Evolutionary conservation across 805 yeast genomes (phyloP).

Genomic region (Ogataea ramenticola): DNA sequence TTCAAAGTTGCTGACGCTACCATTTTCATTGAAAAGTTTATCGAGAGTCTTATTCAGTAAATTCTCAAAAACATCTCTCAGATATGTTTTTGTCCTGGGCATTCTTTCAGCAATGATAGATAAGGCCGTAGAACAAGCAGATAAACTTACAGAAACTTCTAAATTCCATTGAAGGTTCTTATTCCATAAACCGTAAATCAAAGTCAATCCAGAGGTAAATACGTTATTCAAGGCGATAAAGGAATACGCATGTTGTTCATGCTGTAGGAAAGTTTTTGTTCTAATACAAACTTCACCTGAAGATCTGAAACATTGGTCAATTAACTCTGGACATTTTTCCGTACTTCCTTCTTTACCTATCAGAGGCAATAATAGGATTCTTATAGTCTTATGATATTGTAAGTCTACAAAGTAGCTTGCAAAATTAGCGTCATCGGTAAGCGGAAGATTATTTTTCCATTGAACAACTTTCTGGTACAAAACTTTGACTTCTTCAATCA

Average conservation of each 20-base stretch:
- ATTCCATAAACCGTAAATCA: conserved; percentile 15
- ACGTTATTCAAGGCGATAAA: conserved; percentile 15
- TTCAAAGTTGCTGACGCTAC: background rate
- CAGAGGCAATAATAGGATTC: conserved; percentile 13
- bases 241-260: conserved; percentile 17
- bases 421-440: conserved; percentile 7
- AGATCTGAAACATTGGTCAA: conserved; percentile 14
- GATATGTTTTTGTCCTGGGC: conserved; percentile 13
- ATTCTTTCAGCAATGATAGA: conserved; percentile 18
- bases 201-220: conserved; percentile 17
- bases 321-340: conserved; percentile 5
- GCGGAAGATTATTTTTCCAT: conserved; percentile 12
- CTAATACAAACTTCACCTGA: conserved; percentile 15
- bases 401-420: conserved; percentile 8
- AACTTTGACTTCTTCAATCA: conserved; percentile 6
- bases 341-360: conserved; percentile 7
- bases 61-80: conserved; percentile 17
- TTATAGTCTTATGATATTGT: conserved; percentile 13
- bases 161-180: conserved; percentile 14
- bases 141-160: conserved; percentile 15
- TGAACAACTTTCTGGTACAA: conserved; percentile 7
- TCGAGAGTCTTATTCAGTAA: conserved; percentile 12
- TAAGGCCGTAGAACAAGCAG: conserved; percentile 17
- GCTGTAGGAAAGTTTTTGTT: conserved; percentile 14
- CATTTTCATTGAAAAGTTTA: conserved; percentile 7